Evolutionary conservation across 2,329 filamentous ascomycete species (phyloP).

Genomic region (Endothia cerciana): DNA sequence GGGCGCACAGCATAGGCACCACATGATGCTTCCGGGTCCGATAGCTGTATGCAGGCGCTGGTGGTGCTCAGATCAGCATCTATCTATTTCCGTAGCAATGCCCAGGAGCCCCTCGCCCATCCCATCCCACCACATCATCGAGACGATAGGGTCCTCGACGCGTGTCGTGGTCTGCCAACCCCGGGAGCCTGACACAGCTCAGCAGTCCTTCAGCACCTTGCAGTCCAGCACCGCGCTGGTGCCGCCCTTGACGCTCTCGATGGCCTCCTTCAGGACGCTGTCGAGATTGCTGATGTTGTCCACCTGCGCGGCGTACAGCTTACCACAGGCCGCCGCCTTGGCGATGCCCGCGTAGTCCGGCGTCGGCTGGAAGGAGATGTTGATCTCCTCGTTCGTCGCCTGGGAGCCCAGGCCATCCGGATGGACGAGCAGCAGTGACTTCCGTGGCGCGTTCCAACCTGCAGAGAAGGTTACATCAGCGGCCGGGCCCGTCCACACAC

Average conservation of each 20-base stretch:
- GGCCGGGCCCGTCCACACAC: too few relatives aligned
- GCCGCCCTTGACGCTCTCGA: slow-evolving; percentile 54
- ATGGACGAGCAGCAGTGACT: slow-evolving; percentile 60
- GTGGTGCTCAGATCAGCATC: background rate
- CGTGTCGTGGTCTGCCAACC: background rate
- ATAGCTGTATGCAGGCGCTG: background rate
- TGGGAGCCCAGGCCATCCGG: slow-evolving; percentile 58
- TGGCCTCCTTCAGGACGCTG: slow-evolving; percentile 51
- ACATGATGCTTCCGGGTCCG: background rate
- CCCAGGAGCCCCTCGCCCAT: background rate
- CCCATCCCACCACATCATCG: too few relatives aligned
- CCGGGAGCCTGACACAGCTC: background rate
- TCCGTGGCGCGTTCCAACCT: slow-evolving; percentile 50
- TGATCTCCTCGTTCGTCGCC: slow-evolving; percentile 64
- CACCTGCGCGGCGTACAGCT: slow-evolving; percentile 54
- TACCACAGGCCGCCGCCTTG: slow-evolving; percentile 60
- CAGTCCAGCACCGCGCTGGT: slow-evolving; percentile 58
- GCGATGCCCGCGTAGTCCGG: slow-evolving; percentile 65
- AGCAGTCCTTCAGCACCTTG: slow-evolving; percentile 53
- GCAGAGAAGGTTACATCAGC: too few relatives aligned
- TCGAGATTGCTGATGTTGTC: slow-evolving; percentile 52
- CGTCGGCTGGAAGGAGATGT: slow-evolving; percentile 61
- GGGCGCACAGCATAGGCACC: background rate
- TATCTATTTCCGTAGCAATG: background rate
- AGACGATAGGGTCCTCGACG: background rate